Evolutionary conservation across 768 basidiomycete species (phyloP).

Genomic region (Russula earlei): DNA sequence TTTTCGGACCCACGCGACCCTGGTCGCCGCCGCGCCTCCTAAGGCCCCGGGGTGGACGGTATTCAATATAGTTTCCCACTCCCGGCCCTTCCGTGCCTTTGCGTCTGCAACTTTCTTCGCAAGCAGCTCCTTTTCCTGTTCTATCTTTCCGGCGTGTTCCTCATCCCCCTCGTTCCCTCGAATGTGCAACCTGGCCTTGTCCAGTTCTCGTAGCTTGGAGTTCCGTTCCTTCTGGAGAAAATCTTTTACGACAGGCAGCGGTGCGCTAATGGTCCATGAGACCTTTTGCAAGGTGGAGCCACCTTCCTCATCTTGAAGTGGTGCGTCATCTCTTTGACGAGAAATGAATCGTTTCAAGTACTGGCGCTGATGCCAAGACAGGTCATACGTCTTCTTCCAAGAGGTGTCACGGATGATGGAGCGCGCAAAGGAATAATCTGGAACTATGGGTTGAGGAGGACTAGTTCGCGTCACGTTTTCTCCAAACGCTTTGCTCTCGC

Average conservation of each 20-base stretch:
- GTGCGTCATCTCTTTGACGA: slow-evolving; percentile 32
- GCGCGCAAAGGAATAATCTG: slow-evolving; percentile 30
- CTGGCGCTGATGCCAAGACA: slow-evolving; percentile 60
- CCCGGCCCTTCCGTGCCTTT: slow-evolving; percentile 45
- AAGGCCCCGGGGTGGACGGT: slow-evolving; percentile 46
- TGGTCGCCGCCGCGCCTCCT: slow-evolving; percentile 37
- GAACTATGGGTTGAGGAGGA: slow-evolving; percentile 23
- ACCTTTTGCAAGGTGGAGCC: slow-evolving; percentile 36
- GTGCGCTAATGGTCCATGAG: slow-evolving; percentile 47
- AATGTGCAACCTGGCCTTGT: slow-evolving; percentile 16
- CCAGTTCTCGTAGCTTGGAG: slow-evolving; percentile 14
- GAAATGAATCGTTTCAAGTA: slow-evolving; percentile 50
- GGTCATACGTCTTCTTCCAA: slow-evolving; percentile 52
- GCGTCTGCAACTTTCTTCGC: slow-evolving; percentile 60
- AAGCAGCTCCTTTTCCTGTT: slow-evolving; percentile 42
- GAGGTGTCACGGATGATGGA: slow-evolving; percentile 49
- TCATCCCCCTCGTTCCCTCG: background rate
- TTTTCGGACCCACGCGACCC: slow-evolving; percentile 44
- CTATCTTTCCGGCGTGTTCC: slow-evolving; percentile 29
- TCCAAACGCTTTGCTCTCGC: slow-evolving; percentile 30
- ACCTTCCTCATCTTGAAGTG: slow-evolving; percentile 40
- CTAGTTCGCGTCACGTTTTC: slow-evolving; percentile 15
- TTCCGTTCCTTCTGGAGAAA: slow-evolving; percentile 35
- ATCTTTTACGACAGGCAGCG: slow-evolving; percentile 35
- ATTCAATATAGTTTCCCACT: slow-evolving; percentile 53